phyloP scores from a whole-genome alignment of 2,329 filamentous ascomycete species.

The Escovopsis sp. region DNA sequence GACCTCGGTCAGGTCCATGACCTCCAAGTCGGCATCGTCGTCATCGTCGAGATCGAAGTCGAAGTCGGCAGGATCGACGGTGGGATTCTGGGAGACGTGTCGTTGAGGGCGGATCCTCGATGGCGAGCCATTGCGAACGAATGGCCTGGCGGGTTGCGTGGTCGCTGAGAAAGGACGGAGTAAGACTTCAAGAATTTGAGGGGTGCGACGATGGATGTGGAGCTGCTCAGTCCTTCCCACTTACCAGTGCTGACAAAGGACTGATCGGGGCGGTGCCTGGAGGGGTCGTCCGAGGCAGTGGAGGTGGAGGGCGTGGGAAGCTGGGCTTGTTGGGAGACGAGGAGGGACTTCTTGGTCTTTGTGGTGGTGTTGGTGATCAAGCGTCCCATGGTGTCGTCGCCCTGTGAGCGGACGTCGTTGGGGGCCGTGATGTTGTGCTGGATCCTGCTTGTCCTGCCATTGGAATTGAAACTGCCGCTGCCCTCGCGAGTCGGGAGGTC shows the following conservation, averaged over 20 bases:
- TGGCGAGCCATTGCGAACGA: slow-evolving; percentile 8
- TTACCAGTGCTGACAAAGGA: slow-evolving; percentile 4
- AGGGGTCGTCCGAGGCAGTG: slow-evolving; percentile 9
- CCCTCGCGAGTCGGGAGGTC: neutral
- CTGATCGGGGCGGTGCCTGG: slow-evolving; percentile 8
- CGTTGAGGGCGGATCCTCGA: slow-evolving; percentile 13
- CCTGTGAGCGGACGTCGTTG: slow-evolving; percentile 12
- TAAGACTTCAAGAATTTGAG: too few species aligned
- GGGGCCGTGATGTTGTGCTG: neutral
- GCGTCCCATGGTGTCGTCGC: slow-evolving; percentile 28
- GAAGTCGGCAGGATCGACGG: slow-evolving; percentile 7
- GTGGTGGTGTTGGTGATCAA: slow-evolving; percentile 23
- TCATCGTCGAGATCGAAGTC: slow-evolving; percentile 21
- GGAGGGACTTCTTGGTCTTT: slow-evolving; percentile 29
- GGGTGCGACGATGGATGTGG: too few species aligned
- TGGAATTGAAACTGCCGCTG: slow-evolving; percentile 10
- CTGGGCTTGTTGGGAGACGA: slow-evolving; percentile 28
- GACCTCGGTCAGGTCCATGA: slow-evolving; percentile 27
- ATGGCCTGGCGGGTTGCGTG: slow-evolving; percentile 4
- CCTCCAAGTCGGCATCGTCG: slow-evolving; percentile 21
- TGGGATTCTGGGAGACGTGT: neutral
- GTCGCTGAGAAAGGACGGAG: neutral
- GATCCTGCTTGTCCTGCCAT: slow-evolving; percentile 11
- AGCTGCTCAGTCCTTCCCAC: neutral
- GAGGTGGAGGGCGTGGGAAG: slow-evolving; percentile 25